These are phyloP conservation scores for Saccharomyces hybrid DNA, from an alignment of 1,139 yeast species.

Conservation along the genomic window DNA sequence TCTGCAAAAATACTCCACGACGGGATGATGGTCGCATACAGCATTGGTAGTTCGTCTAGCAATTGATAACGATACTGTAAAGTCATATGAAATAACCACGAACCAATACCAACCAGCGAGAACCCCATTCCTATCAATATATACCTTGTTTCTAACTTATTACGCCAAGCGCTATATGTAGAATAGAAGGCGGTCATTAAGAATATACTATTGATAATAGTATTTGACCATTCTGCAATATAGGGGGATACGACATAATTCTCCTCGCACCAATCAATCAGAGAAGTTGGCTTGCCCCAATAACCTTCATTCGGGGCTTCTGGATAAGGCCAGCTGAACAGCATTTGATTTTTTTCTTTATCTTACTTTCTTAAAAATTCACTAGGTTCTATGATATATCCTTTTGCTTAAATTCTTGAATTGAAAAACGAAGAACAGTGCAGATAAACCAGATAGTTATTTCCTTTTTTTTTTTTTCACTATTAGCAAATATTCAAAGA, in stretches of 20 bases:
- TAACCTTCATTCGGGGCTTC: slow-evolving; percentile 29
- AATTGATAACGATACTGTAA: slow-evolving; percentile 79
- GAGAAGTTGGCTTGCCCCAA: slow-evolving; percentile 41
- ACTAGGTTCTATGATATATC: background rate
- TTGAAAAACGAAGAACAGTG: background rate
- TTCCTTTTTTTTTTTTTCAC: background rate
- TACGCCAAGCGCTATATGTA: slow-evolving; percentile 49
- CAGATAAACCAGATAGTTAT: background rate
- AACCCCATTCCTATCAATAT: slow-evolving; percentile 69
- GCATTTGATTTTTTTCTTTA: slow-evolving; percentile 6
- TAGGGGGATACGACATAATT: slow-evolving; percentile 80
- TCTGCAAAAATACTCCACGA: slow-evolving; percentile 51
- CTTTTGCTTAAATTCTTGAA: background rate
- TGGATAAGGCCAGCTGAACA: slow-evolving; percentile 31
- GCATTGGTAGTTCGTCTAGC: slow-evolving; percentile 94
- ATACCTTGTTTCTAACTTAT: slow-evolving; percentile 63
- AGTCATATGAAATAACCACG: slow-evolving; percentile 96
- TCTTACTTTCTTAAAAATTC: background rate
- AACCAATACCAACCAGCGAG: slow-evolving; percentile 81
- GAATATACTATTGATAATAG: slow-evolving; percentile 66
- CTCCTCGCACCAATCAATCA: slow-evolving; percentile 96
- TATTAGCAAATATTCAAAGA: background rate
- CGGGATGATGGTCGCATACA: slow-evolving; percentile 93
- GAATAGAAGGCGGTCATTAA: slow-evolving; percentile 61
- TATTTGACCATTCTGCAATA: slow-evolving; percentile 82